Percentiles rank a stretch among this genome's conserved stretches.
Evolutionary conservation across 306 rosid genomes (phyloP).

Genomic region (Senna tora): DNA sequence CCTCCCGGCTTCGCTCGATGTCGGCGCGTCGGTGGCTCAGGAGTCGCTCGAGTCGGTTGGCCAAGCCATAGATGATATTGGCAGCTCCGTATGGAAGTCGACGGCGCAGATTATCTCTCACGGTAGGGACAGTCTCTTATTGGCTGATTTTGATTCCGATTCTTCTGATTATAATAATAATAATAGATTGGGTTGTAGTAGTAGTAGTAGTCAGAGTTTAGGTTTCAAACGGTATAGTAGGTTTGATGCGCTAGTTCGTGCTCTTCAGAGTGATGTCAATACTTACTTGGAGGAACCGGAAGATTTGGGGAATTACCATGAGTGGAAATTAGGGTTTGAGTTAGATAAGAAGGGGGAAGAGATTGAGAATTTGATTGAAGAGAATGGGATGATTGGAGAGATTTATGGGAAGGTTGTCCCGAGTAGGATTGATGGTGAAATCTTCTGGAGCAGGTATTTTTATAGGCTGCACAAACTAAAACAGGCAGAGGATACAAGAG

Average conservation of each 20-base stretch:
- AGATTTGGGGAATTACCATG: conserved; percentile 56
- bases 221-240: conserved; percentile 76
- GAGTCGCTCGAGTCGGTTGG: conserved; percentile 53
- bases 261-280: conserved; percentile 65
- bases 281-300: conserved; percentile 79
- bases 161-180: conserved; percentile 22
- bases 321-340: conserved; percentile 74
- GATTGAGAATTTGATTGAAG: conserved; percentile 58
- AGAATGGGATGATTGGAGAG: conserved; percentile 53
- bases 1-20: conserved; percentile 56
- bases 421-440: conserved; percentile 47
- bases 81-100: conserved; percentile 49
- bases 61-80: conserved; percentile 61
- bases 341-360: conserved; percentile 63
- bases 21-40: conserved; percentile 69
- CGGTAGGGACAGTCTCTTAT: conserved; percentile 49
- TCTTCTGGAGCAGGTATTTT: conserved; percentile 79
- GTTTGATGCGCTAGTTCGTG: conserved; percentile 65
- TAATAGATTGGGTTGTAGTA: conserved; percentile 43
- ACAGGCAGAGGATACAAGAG: conserved; percentile 78
- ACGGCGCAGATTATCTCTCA: conserved; percentile 4
- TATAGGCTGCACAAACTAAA: conserved; percentile 68
- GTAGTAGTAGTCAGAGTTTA: conserved; percentile 37
- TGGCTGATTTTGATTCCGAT: conserved; percentile 43
- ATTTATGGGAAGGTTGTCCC: conserved; percentile 69